Percentiles rank a stretch among this genome's conserved stretches.
These are phyloP conservation scores for Candida pseudoglaebosa DNA, from an alignment of 805 yeast species.

Conservation along the genomic window DNA sequence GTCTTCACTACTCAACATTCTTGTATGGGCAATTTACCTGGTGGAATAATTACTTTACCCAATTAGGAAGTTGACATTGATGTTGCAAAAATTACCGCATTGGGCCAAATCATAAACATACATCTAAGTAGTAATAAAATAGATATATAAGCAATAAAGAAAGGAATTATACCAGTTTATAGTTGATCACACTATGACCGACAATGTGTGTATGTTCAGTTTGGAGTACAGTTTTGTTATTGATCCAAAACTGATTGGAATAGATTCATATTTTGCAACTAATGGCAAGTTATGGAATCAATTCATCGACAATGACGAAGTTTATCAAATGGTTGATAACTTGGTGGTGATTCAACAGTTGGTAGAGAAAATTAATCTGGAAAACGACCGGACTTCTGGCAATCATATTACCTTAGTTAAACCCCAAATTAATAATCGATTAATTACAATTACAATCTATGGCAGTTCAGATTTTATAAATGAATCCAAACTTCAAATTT, in stretches of 20 bases:
- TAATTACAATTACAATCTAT: constrained; percentile 32
- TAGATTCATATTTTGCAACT: constrained; percentile 18
- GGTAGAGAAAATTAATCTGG: constrained; percentile 13
- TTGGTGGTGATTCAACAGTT: constrained; percentile 16
- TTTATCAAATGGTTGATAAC: constrained; percentile 24
- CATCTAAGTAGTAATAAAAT: too few species aligned
- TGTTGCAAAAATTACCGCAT: constrained; percentile 5
- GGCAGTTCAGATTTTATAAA: constrained; percentile 31
- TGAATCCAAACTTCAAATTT: constrained; percentile 27
- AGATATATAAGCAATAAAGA: not conserved
- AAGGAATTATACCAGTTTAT: not conserved
- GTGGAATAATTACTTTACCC: constrained; percentile 1
- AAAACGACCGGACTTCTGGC: constrained; percentile 4
- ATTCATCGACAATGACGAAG: constrained; percentile 1
- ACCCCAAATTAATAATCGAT: constrained; percentile 29
- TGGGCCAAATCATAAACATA: constrained; percentile 2
- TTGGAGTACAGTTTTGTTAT: constrained; percentile 10
- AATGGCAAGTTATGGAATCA: constrained; percentile 33
- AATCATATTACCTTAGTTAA: constrained; percentile 21
- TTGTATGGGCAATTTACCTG: too few species aligned
- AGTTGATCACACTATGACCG: constrained; percentile 2
- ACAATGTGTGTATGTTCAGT: constrained; percentile 5
- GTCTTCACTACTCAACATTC: too few species aligned
- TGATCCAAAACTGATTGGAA: constrained; percentile 8
- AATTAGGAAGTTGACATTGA: constrained; percentile 1